Evolutionary conservation across 2,329 filamentous ascomycete species (phyloP).

Genomic region (Aspergillus sojae): DNA sequence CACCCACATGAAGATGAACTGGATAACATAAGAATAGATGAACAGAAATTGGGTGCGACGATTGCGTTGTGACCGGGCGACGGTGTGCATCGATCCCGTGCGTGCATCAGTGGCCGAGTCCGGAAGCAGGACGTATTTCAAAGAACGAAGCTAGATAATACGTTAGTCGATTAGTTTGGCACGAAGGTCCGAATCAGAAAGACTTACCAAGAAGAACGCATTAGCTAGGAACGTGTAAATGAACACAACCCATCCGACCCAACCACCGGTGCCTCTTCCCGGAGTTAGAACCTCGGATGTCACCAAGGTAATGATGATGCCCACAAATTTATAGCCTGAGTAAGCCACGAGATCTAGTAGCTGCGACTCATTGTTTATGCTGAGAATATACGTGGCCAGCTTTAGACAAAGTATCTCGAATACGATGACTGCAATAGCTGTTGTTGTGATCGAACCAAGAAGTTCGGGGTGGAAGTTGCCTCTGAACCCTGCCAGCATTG

Average conservation of each 20-base stretch:
- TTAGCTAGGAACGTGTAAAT: slow-evolving; percentile 91
- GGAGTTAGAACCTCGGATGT: slow-evolving; percentile 76
- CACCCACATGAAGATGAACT: slow-evolving; percentile 93
- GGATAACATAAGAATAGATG: slow-evolving; percentile 90
- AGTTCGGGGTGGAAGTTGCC: slow-evolving; percentile 94
- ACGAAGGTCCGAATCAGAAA: background rate
- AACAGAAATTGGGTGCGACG: slow-evolving; percentile 90
- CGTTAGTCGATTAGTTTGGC: background rate
- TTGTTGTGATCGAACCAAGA: slow-evolving; percentile 83
- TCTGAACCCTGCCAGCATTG: slow-evolving; percentile 82
- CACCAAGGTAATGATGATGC: slow-evolving; percentile 85
- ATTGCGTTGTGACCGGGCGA: slow-evolving; percentile 82
- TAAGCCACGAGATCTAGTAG: slow-evolving; percentile 93
- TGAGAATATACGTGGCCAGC: slow-evolving; percentile 88
- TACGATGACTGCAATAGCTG: slow-evolving; percentile 78
- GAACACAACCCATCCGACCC: slow-evolving; percentile 87
- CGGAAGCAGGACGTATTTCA: slow-evolving; percentile 93
- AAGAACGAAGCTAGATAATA: slow-evolving; percentile 72
- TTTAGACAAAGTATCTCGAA: slow-evolving; percentile 90
- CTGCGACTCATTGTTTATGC: slow-evolving; percentile 91
- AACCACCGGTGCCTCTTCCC: slow-evolving; percentile 80
- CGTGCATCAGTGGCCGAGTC: slow-evolving; percentile 71
- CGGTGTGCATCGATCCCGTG: slow-evolving; percentile 63
- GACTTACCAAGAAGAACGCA: slow-evolving; percentile 87
- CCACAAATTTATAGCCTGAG: slow-evolving; percentile 97